These are phyloP conservation scores for Fraxinus platypoda DNA, from an alignment of 305 asterid species.

Conservation along the genomic window DNA sequence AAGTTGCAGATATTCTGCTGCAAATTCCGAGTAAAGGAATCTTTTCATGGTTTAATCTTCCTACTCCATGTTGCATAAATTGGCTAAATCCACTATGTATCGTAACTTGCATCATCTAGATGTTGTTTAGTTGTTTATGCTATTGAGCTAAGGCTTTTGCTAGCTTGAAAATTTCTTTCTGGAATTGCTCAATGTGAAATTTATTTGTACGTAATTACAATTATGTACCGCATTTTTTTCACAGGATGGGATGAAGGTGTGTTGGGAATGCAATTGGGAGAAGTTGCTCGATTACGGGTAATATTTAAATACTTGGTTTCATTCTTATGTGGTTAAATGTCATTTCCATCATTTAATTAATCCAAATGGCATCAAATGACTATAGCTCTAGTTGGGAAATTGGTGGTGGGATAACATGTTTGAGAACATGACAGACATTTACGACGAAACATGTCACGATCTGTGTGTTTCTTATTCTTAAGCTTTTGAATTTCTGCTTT, in stretches of 20 bases:
- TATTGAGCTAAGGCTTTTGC: not conserved
- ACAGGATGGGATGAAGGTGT: constrained; percentile 99
- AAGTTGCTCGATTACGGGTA: constrained; percentile 82
- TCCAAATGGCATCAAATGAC: not conserved
- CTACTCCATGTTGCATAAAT: not conserved
- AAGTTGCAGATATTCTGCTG: not conserved
- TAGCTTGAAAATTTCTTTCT: not conserved
- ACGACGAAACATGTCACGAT: not conserved
- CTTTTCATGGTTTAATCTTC: not conserved
- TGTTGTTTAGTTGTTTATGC: not conserved
- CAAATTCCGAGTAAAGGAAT: not conserved
- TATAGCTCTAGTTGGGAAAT: not conserved
- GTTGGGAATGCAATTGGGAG: constrained; percentile 93
- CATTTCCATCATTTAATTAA: not conserved
- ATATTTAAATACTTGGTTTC: constrained; percentile 1
- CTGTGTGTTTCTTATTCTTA: not conserved
- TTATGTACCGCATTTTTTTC: not conserved
- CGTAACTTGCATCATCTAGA: not conserved
- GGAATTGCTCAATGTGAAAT: not conserved
- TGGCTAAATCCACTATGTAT: not conserved
- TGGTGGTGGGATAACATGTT: not conserved
- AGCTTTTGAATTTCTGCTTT: not conserved
- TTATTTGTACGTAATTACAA: not conserved
- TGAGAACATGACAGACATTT: not conserved
- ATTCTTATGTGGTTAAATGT: not conserved